Evolutionary conservation across 1,284 basidiomycete species (phyloP).

Genomic region (Trametes pubescens): DNA sequence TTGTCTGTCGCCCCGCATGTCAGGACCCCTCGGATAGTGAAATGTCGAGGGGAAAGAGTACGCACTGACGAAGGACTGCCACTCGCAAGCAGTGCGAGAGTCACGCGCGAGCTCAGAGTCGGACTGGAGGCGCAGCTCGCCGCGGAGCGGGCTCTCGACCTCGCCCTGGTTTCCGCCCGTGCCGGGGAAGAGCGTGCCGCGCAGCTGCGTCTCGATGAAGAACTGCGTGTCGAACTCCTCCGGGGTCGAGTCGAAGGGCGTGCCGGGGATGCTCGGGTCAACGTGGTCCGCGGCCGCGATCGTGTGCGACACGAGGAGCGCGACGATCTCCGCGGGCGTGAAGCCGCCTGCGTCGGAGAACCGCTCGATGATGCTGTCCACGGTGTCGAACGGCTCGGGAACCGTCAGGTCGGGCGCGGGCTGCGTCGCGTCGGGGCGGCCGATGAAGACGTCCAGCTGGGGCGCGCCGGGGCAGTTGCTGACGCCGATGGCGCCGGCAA

Average conservation of each 20-base stretch:
- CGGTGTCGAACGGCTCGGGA: constrained; percentile 39
- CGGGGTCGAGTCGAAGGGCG: constrained; percentile 33
- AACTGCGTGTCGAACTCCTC: constrained; percentile 33
- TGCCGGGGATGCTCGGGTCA: constrained; percentile 32
- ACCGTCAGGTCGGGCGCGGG: constrained; percentile 40
- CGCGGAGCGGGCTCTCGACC: constrained; percentile 33
- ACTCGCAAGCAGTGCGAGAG: constrained; percentile 42
- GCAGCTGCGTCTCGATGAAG: constrained; percentile 35
- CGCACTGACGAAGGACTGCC: constrained; percentile 41
- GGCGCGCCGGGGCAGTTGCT: constrained; percentile 44
- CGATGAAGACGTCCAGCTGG: constrained; percentile 38
- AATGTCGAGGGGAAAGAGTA: background rate
- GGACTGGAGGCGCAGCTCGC: constrained; percentile 43
- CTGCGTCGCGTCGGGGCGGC: constrained; percentile 34
- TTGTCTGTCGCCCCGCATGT: constrained; percentile 30
- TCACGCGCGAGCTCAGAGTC: constrained; percentile 39
- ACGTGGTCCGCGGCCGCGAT: constrained; percentile 33
- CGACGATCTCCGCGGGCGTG: constrained; percentile 36
- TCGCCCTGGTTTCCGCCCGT: constrained; percentile 36
- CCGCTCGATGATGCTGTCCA: constrained; percentile 37
- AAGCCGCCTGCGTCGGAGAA: constrained; percentile 38
- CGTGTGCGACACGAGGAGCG: constrained; percentile 31
- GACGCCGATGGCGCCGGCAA: constrained; percentile 42
- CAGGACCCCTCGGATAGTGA: background rate
- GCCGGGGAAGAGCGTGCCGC: constrained; percentile 40